These are phyloP conservation scores for Dryadomyces quercus-mongolicae DNA, from an alignment of 2,329 filamentous ascomycete species.

Conservation along the genomic window DNA sequence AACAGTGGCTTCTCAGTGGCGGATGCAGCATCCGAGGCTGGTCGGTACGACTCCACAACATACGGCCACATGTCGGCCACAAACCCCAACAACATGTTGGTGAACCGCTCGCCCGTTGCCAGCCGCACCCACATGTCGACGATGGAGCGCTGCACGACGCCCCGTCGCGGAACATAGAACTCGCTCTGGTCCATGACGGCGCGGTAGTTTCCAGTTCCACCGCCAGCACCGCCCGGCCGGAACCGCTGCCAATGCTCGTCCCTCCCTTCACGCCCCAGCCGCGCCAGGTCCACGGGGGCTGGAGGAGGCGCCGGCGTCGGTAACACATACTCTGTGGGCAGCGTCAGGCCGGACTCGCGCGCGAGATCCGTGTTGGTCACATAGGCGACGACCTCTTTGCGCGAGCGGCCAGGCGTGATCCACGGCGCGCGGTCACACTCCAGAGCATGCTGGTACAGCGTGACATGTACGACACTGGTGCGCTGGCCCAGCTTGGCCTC, in stretches of 20 bases:
- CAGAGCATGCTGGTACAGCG: slow-evolving; percentile 25
- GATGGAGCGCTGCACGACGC: slow-evolving; percentile 14
- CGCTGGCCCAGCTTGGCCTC: slow-evolving; percentile 28
- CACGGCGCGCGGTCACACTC: neutral
- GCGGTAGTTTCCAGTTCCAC: slow-evolving; percentile 8
- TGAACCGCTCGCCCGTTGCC: slow-evolving; percentile 47
- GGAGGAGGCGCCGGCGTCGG: slow-evolving; percentile 11
- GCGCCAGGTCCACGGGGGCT: slow-evolving; percentile 13
- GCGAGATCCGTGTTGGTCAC: slow-evolving; percentile 25
- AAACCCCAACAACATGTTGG: slow-evolving; percentile 50
- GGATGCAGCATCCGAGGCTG: neutral
- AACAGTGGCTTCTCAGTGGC: neutral
- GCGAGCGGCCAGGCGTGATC: slow-evolving; percentile 3
- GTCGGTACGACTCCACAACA: slow-evolving; percentile 41
- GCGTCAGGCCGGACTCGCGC: slow-evolving; percentile 19
- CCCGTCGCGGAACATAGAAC: slow-evolving; percentile 17
- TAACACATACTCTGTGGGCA: slow-evolving; percentile 17
- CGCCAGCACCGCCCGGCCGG: slow-evolving; percentile 2
- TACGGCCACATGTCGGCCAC: slow-evolving; percentile 59
- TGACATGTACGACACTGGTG: slow-evolving; percentile 28
- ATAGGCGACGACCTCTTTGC: slow-evolving; percentile 23
- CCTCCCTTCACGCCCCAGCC: slow-evolving; percentile 6
- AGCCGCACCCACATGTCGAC: slow-evolving; percentile 59
- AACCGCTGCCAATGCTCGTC: slow-evolving; percentile 17
- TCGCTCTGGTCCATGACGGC: slow-evolving; percentile 19